phyloP scores from a whole-genome alignment of 2,329 filamentous ascomycete genomes.

The Aspergillus transmontanensis region DNA sequence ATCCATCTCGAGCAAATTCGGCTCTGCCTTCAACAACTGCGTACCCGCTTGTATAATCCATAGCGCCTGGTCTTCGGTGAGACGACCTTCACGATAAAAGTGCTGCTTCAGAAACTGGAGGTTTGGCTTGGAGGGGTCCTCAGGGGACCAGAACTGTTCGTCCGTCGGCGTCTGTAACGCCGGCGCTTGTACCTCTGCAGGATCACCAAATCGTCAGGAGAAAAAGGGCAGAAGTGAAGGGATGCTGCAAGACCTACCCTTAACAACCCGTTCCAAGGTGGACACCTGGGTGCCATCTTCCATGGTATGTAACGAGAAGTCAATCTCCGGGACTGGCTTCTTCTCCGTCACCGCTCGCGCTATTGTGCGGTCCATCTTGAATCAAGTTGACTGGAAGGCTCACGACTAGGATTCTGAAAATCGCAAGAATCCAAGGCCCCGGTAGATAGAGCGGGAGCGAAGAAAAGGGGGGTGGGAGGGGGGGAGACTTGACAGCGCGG shows the following conservation, averaged over 20 bases:
- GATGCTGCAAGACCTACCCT: constrained; percentile 65
- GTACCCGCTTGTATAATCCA: constrained; percentile 91
- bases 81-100: constrained; percentile 93
- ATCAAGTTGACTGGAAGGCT: constrained; percentile 9
- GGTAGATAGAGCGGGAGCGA: constrained; percentile 13
- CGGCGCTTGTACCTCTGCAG: constrained; percentile 90
- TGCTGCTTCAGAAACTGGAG: constrained; percentile 96
- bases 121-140: constrained; percentile 84
- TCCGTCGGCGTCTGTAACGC: constrained; percentile 90
- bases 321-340: constrained; percentile 94
- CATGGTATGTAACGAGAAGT: constrained; percentile 98
- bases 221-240: neutral
- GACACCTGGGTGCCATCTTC: constrained; percentile 95
- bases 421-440: constrained; percentile 17
- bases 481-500: constrained; percentile 11
- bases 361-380: constrained; percentile 53
- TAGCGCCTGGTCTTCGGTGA: constrained; percentile 95
- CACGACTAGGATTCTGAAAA: constrained; percentile 13
- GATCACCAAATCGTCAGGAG: constrained; percentile 21
- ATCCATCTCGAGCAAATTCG: constrained; percentile 98
- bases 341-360: constrained; percentile 93
- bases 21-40: constrained; percentile 83
- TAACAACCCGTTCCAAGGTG: constrained; percentile 94
- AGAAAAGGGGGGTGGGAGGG: constrained; percentile 7
- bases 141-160: constrained; percentile 90